Conservation (phyloP, 2,329 filamentous ascomycete species). For the Didymella lethalis region DNA sequence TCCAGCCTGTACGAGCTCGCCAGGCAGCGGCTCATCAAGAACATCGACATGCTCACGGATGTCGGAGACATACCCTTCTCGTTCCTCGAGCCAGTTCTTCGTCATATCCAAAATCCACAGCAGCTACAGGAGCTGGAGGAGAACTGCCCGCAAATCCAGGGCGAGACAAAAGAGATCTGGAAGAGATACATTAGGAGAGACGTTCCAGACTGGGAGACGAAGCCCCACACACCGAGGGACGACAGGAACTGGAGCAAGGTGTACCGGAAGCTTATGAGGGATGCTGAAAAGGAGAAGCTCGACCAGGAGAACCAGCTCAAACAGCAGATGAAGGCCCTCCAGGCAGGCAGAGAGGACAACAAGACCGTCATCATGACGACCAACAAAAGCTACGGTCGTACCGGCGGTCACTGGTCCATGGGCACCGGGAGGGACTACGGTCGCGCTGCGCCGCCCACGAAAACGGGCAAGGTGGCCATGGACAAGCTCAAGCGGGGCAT, state of each 20-base stretch:
- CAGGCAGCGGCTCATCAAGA: conserved; percentile 51
- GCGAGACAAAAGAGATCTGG: conserved; percentile 78
- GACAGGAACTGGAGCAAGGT: conserved; percentile 78
- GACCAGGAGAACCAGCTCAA: conserved; percentile 44
- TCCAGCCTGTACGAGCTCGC: conserved; percentile 52
- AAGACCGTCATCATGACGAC: conserved; percentile 45
- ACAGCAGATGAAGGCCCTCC: conserved; percentile 42
- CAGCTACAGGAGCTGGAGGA: conserved; percentile 77
- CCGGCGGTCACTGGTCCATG: conserved; percentile 28
- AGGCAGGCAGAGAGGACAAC: conserved; percentile 41
- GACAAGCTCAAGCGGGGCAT: conserved; percentile 47
- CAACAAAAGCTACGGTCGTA: conserved; percentile 33
- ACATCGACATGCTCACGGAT: conserved; percentile 64
- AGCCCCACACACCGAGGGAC: conserved; percentile 69
- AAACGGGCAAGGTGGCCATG: conserved; percentile 48
- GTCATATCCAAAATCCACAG: conserved; percentile 73
- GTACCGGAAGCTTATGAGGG: conserved; percentile 63
- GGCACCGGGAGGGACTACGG: conserved; percentile 35
- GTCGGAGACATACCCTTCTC: conserved; percentile 76
- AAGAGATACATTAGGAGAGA: conserved; percentile 78
- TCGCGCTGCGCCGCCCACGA: conserved; percentile 39
- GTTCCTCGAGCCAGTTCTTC: conserved; percentile 71
- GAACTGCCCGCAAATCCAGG: conserved; percentile 77
- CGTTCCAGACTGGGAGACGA: conserved; percentile 71
- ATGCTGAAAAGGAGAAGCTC: conserved; percentile 49